phyloP scores from a whole-genome alignment of 2,329 filamentous ascomycete species.

The Fusarium sp. region DNA sequence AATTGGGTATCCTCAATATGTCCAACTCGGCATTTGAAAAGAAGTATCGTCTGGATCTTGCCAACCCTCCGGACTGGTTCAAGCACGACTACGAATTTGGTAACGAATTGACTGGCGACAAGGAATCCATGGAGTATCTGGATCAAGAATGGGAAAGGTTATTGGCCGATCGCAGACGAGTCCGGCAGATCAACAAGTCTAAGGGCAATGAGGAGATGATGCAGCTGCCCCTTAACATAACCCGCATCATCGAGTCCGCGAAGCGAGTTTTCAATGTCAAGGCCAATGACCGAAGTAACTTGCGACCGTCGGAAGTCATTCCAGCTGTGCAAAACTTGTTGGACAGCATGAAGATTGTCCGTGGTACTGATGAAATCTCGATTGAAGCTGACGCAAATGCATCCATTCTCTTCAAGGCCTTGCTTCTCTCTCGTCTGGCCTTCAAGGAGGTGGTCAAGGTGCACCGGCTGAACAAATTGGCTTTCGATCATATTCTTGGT shows the following conservation, averaged over 20 bases:
- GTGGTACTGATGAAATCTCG: conserved; percentile 84
- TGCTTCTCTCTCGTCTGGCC: conserved; percentile 86
- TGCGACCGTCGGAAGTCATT: conserved; percentile 88
- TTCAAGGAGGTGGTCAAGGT: conserved; percentile 92
- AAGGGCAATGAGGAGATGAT: conserved; percentile 84
- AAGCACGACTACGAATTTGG: conserved; percentile 73
- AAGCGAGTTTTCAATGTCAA: conserved; percentile 92
- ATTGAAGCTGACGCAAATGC: conserved; percentile 87
- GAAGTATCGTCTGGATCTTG: conserved; percentile 83
- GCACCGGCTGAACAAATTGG: conserved; percentile 87
- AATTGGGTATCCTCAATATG: conserved; percentile 84
- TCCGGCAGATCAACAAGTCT: conserved; percentile 73
- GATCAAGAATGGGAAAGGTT: conserved; percentile 90
- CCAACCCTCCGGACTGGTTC: conserved; percentile 68
- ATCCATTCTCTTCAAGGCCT: conserved; percentile 90
- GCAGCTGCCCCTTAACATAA: conserved; percentile 91
- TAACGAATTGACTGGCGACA: conserved; percentile 85
- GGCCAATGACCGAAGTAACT: conserved; percentile 83
- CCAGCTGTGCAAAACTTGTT: conserved; percentile 79
- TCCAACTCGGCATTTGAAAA: conserved; percentile 81
- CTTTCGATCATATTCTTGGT: conserved; percentile 91
- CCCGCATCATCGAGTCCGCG: conserved; percentile 89
- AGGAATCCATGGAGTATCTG: conserved; percentile 84
- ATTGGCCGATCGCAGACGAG: conserved; percentile 74
- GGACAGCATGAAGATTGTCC: conserved; percentile 82